Percentiles rank a stretch among this genome's conserved stretches.
Conservation (phyloP, 306 rosid genomes). For the Trifolium pratense region DNA sequence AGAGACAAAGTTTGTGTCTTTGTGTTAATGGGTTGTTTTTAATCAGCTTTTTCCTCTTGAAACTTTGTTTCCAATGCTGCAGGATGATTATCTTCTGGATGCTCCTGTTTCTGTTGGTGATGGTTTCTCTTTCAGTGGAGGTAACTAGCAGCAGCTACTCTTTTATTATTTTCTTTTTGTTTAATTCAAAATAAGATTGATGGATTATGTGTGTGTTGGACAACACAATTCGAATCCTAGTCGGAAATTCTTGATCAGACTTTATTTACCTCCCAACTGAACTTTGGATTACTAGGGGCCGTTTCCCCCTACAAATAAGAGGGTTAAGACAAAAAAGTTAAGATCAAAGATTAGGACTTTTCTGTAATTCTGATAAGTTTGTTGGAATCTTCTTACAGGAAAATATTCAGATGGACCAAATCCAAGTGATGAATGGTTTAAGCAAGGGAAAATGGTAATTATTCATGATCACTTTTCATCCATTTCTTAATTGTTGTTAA, state of each 20-base stretch:
- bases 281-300: too few relatives aligned
- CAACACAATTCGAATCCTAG: too few relatives aligned
- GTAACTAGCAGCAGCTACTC: constrained; percentile 37
- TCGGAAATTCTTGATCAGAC: too few relatives aligned
- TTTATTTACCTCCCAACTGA: too few relatives aligned
- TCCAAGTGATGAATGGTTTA: constrained; percentile 91
- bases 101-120: constrained; percentile 82
- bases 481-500: background rate
- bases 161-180: background rate
- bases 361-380: constrained; percentile 26
- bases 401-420: constrained; percentile 82
- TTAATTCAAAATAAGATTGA: background rate
- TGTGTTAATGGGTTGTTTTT: constrained; percentile 2
- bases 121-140: constrained; percentile 92
- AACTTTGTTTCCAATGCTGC: constrained; percentile 4
- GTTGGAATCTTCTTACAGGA: constrained; percentile 53
- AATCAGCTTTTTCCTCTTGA: background rate
- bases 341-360: background rate
- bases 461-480: background rate
- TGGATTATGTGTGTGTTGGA: background rate
- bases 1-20: constrained; percentile 49
- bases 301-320: too few relatives aligned
- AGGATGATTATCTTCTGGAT: constrained; percentile 81
- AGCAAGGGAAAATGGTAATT: constrained; percentile 77
- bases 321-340: too few relatives aligned